Base-by-base conservation (phyloP, 805 yeast species). In the Metschnikowia kunwiensis region DNA sequence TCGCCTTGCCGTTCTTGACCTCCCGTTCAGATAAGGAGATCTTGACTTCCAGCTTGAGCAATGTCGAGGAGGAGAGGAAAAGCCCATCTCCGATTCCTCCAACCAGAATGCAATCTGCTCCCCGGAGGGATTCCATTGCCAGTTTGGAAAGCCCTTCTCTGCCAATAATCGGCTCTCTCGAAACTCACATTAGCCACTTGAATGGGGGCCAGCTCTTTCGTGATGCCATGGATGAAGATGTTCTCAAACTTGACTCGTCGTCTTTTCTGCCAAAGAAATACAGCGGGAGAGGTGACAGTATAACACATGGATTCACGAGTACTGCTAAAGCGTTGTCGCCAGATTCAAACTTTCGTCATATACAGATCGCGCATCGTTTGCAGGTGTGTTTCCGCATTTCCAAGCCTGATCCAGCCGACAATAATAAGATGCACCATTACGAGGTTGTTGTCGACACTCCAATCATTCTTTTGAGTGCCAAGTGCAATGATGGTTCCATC, bases 381-480 rank as follows among this genome's bases (percentile, higher is more conserved):
- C 93, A 84, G 54, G 71, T 84, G 4, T 77, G 83, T 48, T 72
- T 84, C 38, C 64, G 93, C 38, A 76, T 84, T 18, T 76, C 85
- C 9, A 78, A 74, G 47, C 78, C 78, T 1, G 83, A 80, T 40
- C 70, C 75, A 0, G 54, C 59, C 30, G 70, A 49, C 35, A 53
- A 61, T 38, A 53, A 32, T 39, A 75, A 74, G 43, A 59, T 77
- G 62, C 87, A 82, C 49, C 89, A 84, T 55, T 84, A 80, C 51
- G 94, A 84, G 49, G 89, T 84, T 14, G 76, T 84, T 28, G 82
- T 84, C 25, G 93, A 84, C 53, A 82, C 91, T 0, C 93, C 93
- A 0, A 67, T 84, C 24, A 69, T 74, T 22, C 53, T 68, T 40
- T 51, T 68, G 32, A 65, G 72, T 44, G 53, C 72, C 0, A 63